These are phyloP conservation scores for Pythium rishiriense DNA, from an alignment of 352 stramenopile species.

Conservation along the genomic window DNA sequence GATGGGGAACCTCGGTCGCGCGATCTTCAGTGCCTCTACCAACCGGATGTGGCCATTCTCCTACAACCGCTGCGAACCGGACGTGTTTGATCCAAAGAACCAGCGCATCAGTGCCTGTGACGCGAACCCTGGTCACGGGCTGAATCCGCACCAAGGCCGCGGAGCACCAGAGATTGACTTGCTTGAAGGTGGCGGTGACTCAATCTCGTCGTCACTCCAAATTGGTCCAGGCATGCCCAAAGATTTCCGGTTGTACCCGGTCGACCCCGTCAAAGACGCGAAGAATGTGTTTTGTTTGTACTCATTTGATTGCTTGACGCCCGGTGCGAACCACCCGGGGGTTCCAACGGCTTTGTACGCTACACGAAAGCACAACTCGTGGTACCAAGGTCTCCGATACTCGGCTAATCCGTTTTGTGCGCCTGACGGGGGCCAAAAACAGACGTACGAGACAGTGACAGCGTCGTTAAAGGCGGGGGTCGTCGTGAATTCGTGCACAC, in stretches of 20 bases:
- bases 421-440: slow-evolving; percentile 19
- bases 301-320: background rate
- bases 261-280: slow-evolving; percentile 21
- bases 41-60: slow-evolving; percentile 95
- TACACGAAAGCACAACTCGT: background rate
- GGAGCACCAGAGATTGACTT: slow-evolving; percentile 94
- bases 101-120: slow-evolving; percentile 86
- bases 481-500: slow-evolving; percentile 41
- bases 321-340: slow-evolving; percentile 1
- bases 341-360: slow-evolving; percentile 1
- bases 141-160: slow-evolving; percentile 48
- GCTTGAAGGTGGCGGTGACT: slow-evolving; percentile 73
- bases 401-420: slow-evolving; percentile 44
- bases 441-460: slow-evolving; percentile 34
- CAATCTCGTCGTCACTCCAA: slow-evolving; percentile 85
- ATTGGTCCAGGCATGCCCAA: slow-evolving; percentile 69
- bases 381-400: slow-evolving; percentile 50
- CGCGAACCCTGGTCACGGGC: slow-evolving; percentile 82
- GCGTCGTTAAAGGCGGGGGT: slow-evolving; percentile 34
- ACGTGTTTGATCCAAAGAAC: slow-evolving; percentile 24
- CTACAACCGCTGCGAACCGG: slow-evolving; percentile 87
- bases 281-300: slow-evolving; percentile 20
- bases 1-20: slow-evolving; percentile 12
- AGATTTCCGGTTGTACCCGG: slow-evolving; percentile 40
- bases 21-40: slow-evolving; percentile 50